Base-by-base conservation (phyloP, 192 early-diverging fungal species). In the Gigaspora rosea region DNA sequence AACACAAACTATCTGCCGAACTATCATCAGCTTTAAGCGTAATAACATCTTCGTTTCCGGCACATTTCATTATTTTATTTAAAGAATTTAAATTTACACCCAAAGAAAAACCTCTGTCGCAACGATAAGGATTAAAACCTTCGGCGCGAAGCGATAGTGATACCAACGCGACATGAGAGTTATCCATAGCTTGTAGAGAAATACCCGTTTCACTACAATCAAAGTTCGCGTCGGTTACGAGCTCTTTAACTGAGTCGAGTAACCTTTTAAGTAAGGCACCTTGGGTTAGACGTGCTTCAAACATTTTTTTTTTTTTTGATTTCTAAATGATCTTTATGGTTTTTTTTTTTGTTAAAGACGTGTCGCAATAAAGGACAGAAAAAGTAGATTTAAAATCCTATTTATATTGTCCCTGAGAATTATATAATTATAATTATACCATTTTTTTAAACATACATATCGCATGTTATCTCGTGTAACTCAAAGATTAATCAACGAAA, bases 181-280 rank as follows among this genome's bases (percentile, higher is more conserved):
- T 96, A 86, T 98, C 96, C 97, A 99, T 99, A 72, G 97, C 95
- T 88, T 99, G 97, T 8, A 99, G 89, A 35, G 91, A 88, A 73
- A 99, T 95, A 79, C 97, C 97, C 47, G 93, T 87, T 81, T 98
- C 96, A 69, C 87, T 93, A 84, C 96, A 99, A 81, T 99, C 97
- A 87, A 99, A 95, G 91, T 99, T 99, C 79, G 92, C 94, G 81
- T 99, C 95, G 32, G 91, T 88, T 76, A 99, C 95, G 71, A 99
- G 90, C 78, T 99, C 97, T 87, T 98, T 99, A 86, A 99, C 87
- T 61, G 97, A 96, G 78, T 98, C 96, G 80, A 98, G 88, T 76
- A 97, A 50, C 76, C 80, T 93, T 88, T 97, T 98, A 83, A 98
- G 91, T 79, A 95, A 87, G 57, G 90, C 85, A 62, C 92, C 95